Conservation (phyloP, 148 eudicot genomes). For the Diospyros kaki region DNA sequence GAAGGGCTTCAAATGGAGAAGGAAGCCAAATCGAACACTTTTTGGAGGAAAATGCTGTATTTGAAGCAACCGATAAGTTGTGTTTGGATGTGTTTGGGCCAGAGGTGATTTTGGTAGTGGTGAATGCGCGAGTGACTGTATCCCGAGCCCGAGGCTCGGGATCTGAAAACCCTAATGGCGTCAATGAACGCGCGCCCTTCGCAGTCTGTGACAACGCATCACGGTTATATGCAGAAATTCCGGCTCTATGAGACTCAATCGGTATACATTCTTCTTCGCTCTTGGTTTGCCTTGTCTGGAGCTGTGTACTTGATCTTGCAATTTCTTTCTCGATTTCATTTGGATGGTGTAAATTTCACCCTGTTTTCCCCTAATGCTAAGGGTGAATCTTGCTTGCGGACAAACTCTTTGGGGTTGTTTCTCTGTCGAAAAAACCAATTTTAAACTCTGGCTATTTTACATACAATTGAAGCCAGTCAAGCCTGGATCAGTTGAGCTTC, state of each 20-base stretch:
- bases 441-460: conserved; percentile 1
- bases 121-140: conserved; percentile 52
- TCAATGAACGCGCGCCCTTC: conserved; percentile 25
- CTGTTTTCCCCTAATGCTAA: background rate
- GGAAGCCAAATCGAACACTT: background rate
- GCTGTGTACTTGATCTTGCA: background rate
- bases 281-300: background rate
- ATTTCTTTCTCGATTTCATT: background rate
- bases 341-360: background rate
- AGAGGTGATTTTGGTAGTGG: conserved; percentile 11
- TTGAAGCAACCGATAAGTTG: conserved; percentile 42
- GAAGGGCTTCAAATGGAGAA: conserved; percentile 4
- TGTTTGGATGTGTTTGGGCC: conserved; percentile 22
- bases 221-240: conserved; percentile 68
- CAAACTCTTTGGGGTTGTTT: background rate
- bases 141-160: conserved; percentile 92
- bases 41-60: conserved; percentile 39
- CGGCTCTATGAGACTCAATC: conserved; percentile 77
- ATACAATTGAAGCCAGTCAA: conserved; percentile 2
- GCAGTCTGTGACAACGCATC: conserved; percentile 7
- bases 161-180: conserved; percentile 29
- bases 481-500: background rate
- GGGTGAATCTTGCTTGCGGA: background rate
- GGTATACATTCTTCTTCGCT: conserved; percentile 35
- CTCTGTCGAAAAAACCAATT: background rate